Percentiles rank a stretch among this genome's conserved stretches.
Conservation (phyloP, 164 flowering plant species). For the Protea cynaroides region DNA sequence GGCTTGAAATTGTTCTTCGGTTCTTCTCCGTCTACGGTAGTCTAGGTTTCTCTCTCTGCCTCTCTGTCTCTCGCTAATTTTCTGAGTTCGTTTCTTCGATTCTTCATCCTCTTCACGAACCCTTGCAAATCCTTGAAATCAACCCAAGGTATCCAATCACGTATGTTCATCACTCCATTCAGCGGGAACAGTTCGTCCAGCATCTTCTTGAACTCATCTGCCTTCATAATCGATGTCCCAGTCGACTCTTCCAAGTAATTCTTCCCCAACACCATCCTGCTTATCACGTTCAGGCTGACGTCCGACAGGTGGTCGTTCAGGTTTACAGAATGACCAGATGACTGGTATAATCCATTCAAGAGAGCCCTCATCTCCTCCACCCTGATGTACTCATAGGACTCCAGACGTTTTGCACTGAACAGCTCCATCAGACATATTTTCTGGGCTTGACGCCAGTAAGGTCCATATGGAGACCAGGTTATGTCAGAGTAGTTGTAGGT, state of each 20-base stretch:
- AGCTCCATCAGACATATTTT: constrained; percentile 62
- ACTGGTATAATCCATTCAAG: constrained; percentile 17
- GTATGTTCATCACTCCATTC: constrained; percentile 39
- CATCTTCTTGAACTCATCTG: constrained; percentile 54
- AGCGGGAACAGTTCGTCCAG: constrained; percentile 40
- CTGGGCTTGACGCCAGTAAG: constrained; percentile 77
- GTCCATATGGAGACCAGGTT: constrained; percentile 71
- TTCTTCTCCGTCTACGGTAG: background rate
- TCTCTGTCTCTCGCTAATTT: background rate
- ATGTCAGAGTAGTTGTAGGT: constrained; percentile 69
- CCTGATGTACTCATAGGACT: constrained; percentile 61
- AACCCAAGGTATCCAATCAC: constrained; percentile 42
- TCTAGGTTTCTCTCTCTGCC: background rate
- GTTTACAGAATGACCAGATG: constrained; percentile 7
- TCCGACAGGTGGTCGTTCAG: constrained; percentile 45
- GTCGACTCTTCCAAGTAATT: constrained; percentile 36
- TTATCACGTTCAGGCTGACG: constrained; percentile 60
- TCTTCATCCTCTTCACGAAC: constrained; percentile 47
- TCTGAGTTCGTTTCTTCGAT: background rate
- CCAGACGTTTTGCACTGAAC: constrained; percentile 54
- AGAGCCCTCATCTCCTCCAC: constrained; percentile 40
- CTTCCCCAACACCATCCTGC: constrained; percentile 72
- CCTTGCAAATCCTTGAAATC: constrained; percentile 42
- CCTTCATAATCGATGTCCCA: constrained; percentile 30
- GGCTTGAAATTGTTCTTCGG: background rate